Base-by-base conservation (phyloP, 2,329 filamentous ascomycete species). In the Cercospora sp. region DNA sequence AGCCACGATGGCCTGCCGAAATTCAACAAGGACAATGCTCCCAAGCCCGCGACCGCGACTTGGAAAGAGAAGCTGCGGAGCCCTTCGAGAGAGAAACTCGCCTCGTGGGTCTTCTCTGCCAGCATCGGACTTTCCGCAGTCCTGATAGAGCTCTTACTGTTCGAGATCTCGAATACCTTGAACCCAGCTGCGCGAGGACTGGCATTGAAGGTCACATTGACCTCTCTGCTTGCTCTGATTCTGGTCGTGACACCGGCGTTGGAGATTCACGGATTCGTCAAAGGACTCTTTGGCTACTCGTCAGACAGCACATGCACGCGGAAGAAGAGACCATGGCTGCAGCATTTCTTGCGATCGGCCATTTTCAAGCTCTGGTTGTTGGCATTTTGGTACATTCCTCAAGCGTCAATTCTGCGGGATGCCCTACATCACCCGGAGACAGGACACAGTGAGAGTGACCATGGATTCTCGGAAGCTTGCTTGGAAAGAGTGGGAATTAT, bases 161-260 rank as follows among this genome's bases (percentile, higher is more conserved):
- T 91, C 74, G 93, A 97, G 80, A 92, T 97, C 53, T 89, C 91
- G 28, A 91, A 92, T 75, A 85, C 90, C 5, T 85, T 92, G n/a
- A 86, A 90, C 71, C 85, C 88, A 6, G 82, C 83, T 34, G 91
- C 91, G 12, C 85, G 92, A 68, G 86, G 86, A 24, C 77, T 90
- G 30, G 91, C 90, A 24, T 83, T 96, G 72, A 85, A 87, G 66
- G 80, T 90, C 32, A 92, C 90, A 0, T 86, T 96, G 28, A 88
- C 89, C 6, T 86, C 88, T 21, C 82, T 97, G 51, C 81, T 96
- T 30, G 85, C 92, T 45, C 81, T 94, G 70, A 85, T 95, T 28
- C 86, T 96, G 30, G 82, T 92, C 13, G 82, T 92, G 7, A 92
- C 93, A 40, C 93, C 93, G 0, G 89, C 92, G 72, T 82, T 97